Base-by-base conservation (phyloP, 306 rosid species). In the Alnus rubra region DNA sequence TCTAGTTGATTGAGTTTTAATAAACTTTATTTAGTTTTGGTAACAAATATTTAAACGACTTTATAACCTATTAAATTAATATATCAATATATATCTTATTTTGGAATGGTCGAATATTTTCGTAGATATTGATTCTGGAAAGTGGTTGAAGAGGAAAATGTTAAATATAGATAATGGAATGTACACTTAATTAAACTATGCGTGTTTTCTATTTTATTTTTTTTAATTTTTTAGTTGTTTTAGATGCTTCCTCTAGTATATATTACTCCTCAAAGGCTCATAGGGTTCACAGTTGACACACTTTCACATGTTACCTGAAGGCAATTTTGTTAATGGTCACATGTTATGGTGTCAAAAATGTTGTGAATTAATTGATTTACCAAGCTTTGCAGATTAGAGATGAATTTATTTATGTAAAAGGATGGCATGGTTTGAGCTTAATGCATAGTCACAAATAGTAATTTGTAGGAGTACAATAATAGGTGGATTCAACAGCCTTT, bases 1-100 rank as follows among this genome's bases (percentile, higher is more conserved):
- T 58, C 55, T 42, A 37, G 31, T 56, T 39, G n/a, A 59, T 59
- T 63, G 44, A 11, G 19, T 55, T 60, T 6, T 52, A 52, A 74
- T 23, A 6, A 30, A 65, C 44, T 79, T 67, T 69, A 37, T 80
- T 77, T 50, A 8, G 64, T 72, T 74, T 80, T 58, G 4, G 75
- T 55, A 37, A 68, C 28, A 23, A 59, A 59, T 59, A 49, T 42
- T 42, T 42, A 42, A 42, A 42, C 45, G 45, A 42, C 45, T 0
- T 0, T 42, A 42, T 42, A 39, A 39, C 44, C 5, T 39, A 39
- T 39, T 39, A 33, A 33, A 33, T 33, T 0, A 33, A 33, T 33
- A 33, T 33, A 33, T 33, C 5, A 3, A 42, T 42, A 42, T 42
- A 49, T 2, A 49, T 49, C 9, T 59, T 59, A 28, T 28, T 59